Evolutionary conservation across 768 basidiomycete species (phyloP), one percentile per base, ranked within the genome.

Genomic region (Hypholoma fasciculare): DNA sequence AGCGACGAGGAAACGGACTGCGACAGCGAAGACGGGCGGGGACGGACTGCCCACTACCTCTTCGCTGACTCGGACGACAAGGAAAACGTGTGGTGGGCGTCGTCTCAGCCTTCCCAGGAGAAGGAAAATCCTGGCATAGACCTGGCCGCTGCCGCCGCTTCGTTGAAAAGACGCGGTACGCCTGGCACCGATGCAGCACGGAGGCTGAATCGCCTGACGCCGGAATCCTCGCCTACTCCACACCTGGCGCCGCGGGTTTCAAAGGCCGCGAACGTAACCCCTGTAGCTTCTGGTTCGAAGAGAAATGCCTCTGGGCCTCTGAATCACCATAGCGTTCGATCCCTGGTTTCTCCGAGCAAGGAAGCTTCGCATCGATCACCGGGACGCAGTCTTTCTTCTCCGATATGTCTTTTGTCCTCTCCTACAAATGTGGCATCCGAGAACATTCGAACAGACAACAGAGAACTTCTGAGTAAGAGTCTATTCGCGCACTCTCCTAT

Each of bases 11-110:
- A 73, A 30, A 69, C 72, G 2, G 71, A 75, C 52, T 64, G 63
- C 11, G 75, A 73, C 39, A 75, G 74, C 46, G 82, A 82, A 44
- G 81, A 82, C 48, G 83, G 79, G n/a, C 78, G 80, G 17, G 84
- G 78, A 14, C 73, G 77, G 52, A 86, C 82, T 7, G 86, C 87
- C 0, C 81, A 87, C 61, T 58, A 67, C 4, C 65, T 89, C 3
- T 90, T 88, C 58, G 84, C 80, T 0, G 63, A 66, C 1, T 68
- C 61, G 23, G 51, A 58, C 12, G 73, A 71, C 49, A 70, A 72
- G 50, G 69, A 73, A 56, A 69, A 72, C 53, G 58, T 59, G 20
- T 75, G 73, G 72, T 73, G 72, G 69, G 40, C 63, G 7, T 65
- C 68, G 12, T 70, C 72, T 1, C 67, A 62, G 26, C 34, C 65